Evolutionary conservation across 2,329 filamentous ascomycete genomes (phyloP), one percentile per base, ranked within the genome.

Genomic region (Talaromyces sp.): DNA sequence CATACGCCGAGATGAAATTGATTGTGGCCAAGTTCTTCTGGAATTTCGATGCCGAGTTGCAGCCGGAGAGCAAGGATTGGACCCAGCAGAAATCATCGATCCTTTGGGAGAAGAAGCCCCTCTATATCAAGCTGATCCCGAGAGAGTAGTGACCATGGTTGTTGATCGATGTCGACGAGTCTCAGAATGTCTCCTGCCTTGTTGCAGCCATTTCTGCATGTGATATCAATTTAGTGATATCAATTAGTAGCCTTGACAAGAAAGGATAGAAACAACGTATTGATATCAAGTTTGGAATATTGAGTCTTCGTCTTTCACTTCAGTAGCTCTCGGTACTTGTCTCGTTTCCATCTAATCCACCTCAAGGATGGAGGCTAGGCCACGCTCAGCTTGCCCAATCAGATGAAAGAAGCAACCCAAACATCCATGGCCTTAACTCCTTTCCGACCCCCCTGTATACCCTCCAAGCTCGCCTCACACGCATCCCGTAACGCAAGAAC

Each of bases 1-100:
- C 78, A 1, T 79, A 78, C 55, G 67, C 76, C 17, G 78, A 82
- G 62, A 77, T 81, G 70, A 70, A 78, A 2, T 65, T 79, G 7
- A 73, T 80, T 39, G 63, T 81, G n/a, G 72, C 73, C 0, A 72
- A 74, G 3, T 63, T 81, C 15, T 61, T 81, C 1, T 81, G 70
- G 67, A 77, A 76, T 54, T 81, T 80, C 62, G 78, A 81, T 59
- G 57, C 80, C 53, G 65, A 68, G 46, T 66, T 78, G 40, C 71
- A 43, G 13, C 43, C 58, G 2, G 46, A 48, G 17, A 60, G 56
- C 13, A 67, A 3, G 63, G 71, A 21, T 64, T 71, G 31, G 71
- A 62, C 60, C 19, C 64, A 67, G n/a, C 75, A 78, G 61, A 66
- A 66, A 43, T 62, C 67, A 5, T 75, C 63, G 35, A 65, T 66